Evolutionary conservation across 2,329 filamentous ascomycete species (phyloP).

Genomic region (Venturia oleaginea): DNA sequence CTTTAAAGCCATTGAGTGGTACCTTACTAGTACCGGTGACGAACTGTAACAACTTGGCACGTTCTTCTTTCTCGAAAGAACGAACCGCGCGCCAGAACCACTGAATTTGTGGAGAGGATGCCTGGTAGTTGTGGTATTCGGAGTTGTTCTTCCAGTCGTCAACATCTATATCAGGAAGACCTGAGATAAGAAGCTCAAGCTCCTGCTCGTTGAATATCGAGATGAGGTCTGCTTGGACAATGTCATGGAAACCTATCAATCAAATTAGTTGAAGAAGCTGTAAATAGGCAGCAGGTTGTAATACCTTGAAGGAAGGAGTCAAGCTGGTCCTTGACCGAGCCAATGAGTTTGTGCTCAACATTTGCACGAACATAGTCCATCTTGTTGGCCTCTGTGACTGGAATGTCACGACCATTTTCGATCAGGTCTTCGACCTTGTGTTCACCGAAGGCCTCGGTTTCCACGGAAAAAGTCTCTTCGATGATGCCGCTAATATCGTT

Average conservation of each 20-base stretch:
- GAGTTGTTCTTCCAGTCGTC: conserved; percentile 99
- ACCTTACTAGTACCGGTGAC: conserved; percentile 98
- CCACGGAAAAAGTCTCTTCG: conserved; percentile 89
- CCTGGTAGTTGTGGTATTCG: conserved; percentile 95
- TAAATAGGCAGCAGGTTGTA: not conserved
- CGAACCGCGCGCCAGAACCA: conserved; percentile 99
- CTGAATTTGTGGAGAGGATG: conserved; percentile 90
- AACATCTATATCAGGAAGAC: conserved; percentile 91
- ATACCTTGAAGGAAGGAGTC: conserved; percentile 80
- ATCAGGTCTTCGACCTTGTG: conserved; percentile 80
- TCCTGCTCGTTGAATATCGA: conserved; percentile 99
- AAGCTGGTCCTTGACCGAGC: conserved; percentile 89
- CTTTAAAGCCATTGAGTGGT: conserved; percentile 96
- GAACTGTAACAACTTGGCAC: conserved; percentile 92
- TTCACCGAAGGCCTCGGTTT: conserved; percentile 89
- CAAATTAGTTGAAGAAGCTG: conserved; percentile 1
- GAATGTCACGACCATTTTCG: conserved; percentile 78
- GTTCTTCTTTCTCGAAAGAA: conserved; percentile 98
- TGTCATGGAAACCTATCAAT: conserved; percentile 79
- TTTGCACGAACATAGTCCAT: conserved; percentile 92
- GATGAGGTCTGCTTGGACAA: conserved; percentile 87
- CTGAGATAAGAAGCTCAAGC: conserved; percentile 90
- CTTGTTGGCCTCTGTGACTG: conserved; percentile 97
- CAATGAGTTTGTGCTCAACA: conserved; percentile 85
- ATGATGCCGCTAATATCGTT: conserved; percentile 98